phyloP scores from a whole-genome alignment of 2,329 filamentous ascomycete genomes.

The Gremmenia infestans region DNA sequence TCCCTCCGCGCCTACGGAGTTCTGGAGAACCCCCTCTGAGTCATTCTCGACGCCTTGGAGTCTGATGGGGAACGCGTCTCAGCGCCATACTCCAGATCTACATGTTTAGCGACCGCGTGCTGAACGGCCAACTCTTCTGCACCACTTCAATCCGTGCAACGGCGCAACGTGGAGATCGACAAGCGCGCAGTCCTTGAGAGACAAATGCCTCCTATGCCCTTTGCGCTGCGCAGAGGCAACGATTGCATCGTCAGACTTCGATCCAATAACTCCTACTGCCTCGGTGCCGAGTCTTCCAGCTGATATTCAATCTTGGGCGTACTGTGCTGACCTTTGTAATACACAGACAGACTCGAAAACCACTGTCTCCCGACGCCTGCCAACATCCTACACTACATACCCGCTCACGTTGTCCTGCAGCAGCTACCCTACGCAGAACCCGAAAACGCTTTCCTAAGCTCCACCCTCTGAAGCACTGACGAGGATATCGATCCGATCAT shows the following conservation, averaged over 20 bases:
- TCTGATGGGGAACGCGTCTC: constrained; percentile 17
- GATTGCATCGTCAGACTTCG: neutral
- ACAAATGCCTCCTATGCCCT: neutral
- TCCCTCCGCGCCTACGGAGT: neutral
- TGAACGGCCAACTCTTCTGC: constrained; percentile 9
- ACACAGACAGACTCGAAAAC: constrained; percentile 24
- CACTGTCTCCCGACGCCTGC: constrained; percentile 15
- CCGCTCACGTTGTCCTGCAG: constrained; percentile 21
- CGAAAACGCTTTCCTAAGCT: constrained; percentile 8
- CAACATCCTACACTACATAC: constrained; percentile 24
- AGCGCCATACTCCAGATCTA: constrained; percentile 1
- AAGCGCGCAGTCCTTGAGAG: constrained; percentile 1
- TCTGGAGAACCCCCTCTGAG: constrained; percentile 7
- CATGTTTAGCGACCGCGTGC: constrained; percentile 16
- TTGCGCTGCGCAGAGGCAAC: neutral
- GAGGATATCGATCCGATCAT: constrained; percentile 9
- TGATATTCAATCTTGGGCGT: constrained; percentile 1
- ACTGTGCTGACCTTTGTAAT: constrained; percentile 21
- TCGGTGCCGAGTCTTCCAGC: constrained; percentile 1
- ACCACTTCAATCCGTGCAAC: constrained; percentile 15
- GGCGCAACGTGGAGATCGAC: constrained; percentile 22
- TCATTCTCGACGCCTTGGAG: constrained; percentile 10
- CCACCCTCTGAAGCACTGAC: constrained; percentile 2
- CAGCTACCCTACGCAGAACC: constrained; percentile 15
- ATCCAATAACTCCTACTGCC: neutral